A percentile compares a stretch with the other conserved stretches of the same genome.
phyloP scores from a whole-genome alignment of 2,329 filamentous ascomycete species.

The Colletotrichum musae region DNA sequence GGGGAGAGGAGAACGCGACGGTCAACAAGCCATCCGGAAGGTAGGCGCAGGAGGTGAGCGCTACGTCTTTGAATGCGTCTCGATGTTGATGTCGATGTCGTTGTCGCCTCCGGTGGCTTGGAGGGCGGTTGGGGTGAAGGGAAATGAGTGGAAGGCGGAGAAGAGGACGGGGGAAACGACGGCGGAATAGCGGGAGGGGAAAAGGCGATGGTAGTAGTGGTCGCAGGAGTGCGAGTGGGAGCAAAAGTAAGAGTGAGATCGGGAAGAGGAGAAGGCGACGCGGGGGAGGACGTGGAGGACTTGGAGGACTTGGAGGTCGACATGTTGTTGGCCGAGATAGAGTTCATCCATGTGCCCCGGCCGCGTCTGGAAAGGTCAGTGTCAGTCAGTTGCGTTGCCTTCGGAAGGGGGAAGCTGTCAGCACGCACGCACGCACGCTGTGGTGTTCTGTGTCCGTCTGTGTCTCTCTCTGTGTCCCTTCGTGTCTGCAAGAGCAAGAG shows the following conservation, averaged over 20 bases:
- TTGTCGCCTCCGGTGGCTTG: constrained; percentile 10
- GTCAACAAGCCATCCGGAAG: constrained; percentile 1
- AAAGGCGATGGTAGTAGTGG: background rate
- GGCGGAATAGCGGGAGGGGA: background rate
- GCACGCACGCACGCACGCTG: background rate
- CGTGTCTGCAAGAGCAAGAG: too few relatives aligned
- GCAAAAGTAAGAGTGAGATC: background rate
- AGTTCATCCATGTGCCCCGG: constrained; percentile 38
- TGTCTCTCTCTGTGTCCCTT: too few relatives aligned
- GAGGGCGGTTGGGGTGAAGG: background rate
- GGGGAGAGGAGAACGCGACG: constrained; percentile 4
- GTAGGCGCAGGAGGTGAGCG: background rate
- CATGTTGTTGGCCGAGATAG: constrained; percentile 30
- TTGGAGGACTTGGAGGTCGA: too few relatives aligned
- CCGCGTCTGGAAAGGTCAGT: constrained; percentile 41
- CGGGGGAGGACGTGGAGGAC: constrained; percentile 12
- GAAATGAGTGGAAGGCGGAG: background rate
- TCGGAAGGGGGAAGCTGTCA: constrained; percentile 2
- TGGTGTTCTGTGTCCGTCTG: background rate
- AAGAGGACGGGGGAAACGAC: background rate
- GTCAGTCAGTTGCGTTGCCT: constrained; percentile 21
- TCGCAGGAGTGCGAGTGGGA: constrained; percentile 4
- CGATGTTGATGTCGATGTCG: background rate
- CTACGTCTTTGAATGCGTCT: background rate
- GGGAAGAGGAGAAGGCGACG: constrained; percentile 9